Conservation (phyloP, 306 rosid species). For the Prunus padus region DNA sequence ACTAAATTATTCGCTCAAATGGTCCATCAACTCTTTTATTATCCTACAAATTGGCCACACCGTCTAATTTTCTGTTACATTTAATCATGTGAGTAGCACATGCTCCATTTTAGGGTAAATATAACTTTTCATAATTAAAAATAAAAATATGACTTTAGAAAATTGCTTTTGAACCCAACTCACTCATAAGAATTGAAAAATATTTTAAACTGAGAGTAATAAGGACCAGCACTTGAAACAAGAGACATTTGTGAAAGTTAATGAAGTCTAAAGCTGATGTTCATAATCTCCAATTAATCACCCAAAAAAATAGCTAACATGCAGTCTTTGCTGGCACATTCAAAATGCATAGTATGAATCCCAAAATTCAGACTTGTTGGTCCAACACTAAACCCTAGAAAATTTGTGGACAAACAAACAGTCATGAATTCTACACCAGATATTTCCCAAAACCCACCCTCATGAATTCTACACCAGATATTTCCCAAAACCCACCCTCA, state of each 20-base stretch:
- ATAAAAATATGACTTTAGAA: neutral
- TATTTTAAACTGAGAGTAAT: neutral
- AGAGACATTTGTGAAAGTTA: too few relatives aligned
- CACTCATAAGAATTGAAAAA: neutral
- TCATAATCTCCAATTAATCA: too few relatives aligned
- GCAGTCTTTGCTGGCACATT: neutral
- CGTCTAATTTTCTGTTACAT: too few relatives aligned
- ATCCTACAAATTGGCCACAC: too few relatives aligned
- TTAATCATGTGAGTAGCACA: too few relatives aligned
- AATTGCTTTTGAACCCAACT: neutral
- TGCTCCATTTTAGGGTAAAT: neutral
- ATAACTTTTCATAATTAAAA: neutral
- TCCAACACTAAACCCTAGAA: slow-evolving; percentile 9
- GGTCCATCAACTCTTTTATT: too few relatives aligned
- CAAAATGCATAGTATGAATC: neutral
- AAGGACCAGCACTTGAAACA: too few relatives aligned
- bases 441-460: slow-evolving; percentile 8
- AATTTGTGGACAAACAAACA: neutral
- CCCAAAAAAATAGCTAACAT: neutral
- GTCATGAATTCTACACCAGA: neutral
- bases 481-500: slow-evolving; percentile 10
- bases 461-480: too few relatives aligned
- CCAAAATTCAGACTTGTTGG: neutral
- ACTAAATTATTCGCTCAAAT: too few relatives aligned
- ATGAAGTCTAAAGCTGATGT: too few relatives aligned